Conservation (phyloP, 1,284 basidiomycete genomes). For the Neotropicomus parvogracilis region DNA sequence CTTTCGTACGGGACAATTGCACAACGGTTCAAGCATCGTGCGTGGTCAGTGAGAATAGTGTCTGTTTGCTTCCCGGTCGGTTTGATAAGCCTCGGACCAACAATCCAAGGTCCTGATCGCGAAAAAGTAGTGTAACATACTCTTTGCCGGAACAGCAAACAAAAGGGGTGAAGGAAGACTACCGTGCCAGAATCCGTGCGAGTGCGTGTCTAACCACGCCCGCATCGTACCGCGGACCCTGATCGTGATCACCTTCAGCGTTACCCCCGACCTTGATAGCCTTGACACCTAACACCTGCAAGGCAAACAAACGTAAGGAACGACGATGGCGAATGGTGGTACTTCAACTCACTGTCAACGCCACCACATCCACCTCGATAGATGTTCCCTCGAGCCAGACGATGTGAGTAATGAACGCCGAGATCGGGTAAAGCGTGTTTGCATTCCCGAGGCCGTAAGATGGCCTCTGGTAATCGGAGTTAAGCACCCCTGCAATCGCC, state of each 20-base stretch:
- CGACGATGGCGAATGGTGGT: background rate
- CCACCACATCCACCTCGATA: conserved; percentile 58
- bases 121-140: conserved; percentile 4
- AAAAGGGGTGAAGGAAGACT: background rate
- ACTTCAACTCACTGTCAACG: conserved; percentile 56
- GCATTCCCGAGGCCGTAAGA: conserved; percentile 54
- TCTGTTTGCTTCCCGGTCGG: conserved; percentile 1
- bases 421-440: conserved; percentile 61
- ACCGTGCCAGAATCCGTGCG: conserved; percentile 36
- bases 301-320: conserved; percentile 6
- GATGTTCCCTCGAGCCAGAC: conserved; percentile 67
- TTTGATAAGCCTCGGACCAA: background rate
- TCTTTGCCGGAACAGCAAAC: background rate
- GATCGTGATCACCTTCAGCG: conserved; percentile 13
- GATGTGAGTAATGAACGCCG: conserved; percentile 81
- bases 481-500: conserved; percentile 69
- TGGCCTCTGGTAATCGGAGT: conserved; percentile 52
- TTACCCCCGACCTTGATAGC: conserved; percentile 44
- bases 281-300: conserved; percentile 57
- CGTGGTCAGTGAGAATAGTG: background rate
- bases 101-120: conserved; percentile 7
- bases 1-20: background rate
- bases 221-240: conserved; percentile 49
- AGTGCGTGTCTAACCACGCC: conserved; percentile 48
- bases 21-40: background rate